These are phyloP conservation scores for Sporothrix humicola DNA, from an alignment of 2,329 filamentous ascomycete genomes.

Conservation along the genomic window DNA sequence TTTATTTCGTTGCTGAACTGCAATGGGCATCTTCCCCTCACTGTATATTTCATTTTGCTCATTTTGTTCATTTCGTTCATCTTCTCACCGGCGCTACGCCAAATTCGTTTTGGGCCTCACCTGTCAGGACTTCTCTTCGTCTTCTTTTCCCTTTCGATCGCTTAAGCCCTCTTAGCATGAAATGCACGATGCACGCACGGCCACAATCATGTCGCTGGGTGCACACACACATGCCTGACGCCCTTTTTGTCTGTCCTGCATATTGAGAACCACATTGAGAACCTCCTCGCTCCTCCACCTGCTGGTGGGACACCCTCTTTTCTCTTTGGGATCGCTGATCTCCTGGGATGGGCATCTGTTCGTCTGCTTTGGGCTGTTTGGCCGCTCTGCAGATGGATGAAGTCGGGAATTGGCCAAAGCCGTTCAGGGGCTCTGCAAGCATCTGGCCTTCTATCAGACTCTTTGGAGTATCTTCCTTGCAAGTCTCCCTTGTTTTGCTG, in stretches of 20 bases:
- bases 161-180: conserved; percentile 12
- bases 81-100: conserved; percentile 25
- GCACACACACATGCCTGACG: not conserved
- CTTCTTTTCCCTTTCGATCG: conserved; percentile 29
- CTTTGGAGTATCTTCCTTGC: no score
- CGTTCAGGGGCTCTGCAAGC: not conserved
- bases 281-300: not conserved
- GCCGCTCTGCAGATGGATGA: not conserved
- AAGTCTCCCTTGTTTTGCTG: not conserved
- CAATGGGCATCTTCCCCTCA: conserved; percentile 25
- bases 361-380: not conserved
- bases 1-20: conserved; percentile 12
- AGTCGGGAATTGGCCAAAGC: not conserved
- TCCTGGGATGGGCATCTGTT: conserved; percentile 5
- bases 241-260: not conserved
- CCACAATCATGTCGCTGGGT: conserved; percentile 8
- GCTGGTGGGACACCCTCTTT: not conserved
- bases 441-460: no score
- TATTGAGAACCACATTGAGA: not conserved
- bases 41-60: not conserved
- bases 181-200: conserved; percentile 32
- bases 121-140: conserved; percentile 26
- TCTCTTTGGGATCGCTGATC: conserved; percentile 11
- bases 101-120: not conserved
- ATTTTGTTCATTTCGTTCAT: conserved; percentile 2